Conservation (phyloP, 768 basidiomycete genomes). For the Gautieria morchelliformis region DNA sequence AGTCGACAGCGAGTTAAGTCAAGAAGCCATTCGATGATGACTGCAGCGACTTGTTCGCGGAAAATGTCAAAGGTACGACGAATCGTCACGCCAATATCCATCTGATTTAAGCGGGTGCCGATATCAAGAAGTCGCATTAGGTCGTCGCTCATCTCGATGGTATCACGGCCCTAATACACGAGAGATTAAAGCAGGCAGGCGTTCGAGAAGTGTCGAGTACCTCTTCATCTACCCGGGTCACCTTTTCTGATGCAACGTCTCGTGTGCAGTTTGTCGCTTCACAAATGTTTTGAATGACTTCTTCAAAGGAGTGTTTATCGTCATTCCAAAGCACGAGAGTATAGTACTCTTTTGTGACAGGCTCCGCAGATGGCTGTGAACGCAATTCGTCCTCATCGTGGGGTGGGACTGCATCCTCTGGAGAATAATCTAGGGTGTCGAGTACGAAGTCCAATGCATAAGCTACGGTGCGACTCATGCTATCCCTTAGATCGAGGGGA, state of each 20-base stretch:
- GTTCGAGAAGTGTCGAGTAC: constrained; percentile 14
- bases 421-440: constrained; percentile 73
- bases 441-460: constrained; percentile 78
- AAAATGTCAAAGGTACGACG: constrained; percentile 83
- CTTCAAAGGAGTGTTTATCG: constrained; percentile 90
- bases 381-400: constrained; percentile 59
- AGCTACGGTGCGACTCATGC: constrained; percentile 62
- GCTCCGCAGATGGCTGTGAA: constrained; percentile 66
- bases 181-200: background rate
- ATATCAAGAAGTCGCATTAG: constrained; percentile 56
- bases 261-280: constrained; percentile 41
- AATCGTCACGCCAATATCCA: constrained; percentile 87
- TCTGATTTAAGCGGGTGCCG: constrained; percentile 65
- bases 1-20: constrained; percentile 69
- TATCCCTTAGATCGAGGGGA: constrained; percentile 61
- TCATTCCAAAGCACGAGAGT: constrained; percentile 91
- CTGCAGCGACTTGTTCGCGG: constrained; percentile 72
- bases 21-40: constrained; percentile 80
- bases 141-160: constrained; percentile 63
- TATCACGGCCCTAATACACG: constrained; percentile 52
- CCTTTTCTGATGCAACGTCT: constrained; percentile 49
- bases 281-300: constrained; percentile 66
- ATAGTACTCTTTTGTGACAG: constrained; percentile 70
- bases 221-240: constrained; percentile 58
- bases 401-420: constrained; percentile 66